phyloP scores from a whole-genome alignment of 371 early-diverging fungal species.

The Rhizopus sp. region DNA sequence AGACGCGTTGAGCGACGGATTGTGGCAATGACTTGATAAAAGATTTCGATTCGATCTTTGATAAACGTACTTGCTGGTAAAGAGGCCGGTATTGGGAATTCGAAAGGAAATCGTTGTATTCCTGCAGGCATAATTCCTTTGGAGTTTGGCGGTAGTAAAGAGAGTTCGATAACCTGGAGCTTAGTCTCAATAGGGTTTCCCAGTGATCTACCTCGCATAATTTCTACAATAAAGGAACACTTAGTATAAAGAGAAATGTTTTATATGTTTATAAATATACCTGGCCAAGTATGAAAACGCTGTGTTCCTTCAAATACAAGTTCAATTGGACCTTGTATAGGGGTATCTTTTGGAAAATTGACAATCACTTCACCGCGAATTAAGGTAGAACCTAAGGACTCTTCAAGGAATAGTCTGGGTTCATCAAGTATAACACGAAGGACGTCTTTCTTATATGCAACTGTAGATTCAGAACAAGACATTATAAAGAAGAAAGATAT shows the following conservation, averaged over 20 bases:
- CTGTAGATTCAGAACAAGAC: background rate
- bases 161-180: slow-evolving; percentile 37
- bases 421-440: slow-evolving; percentile 40
- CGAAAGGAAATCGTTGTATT: slow-evolving; percentile 46
- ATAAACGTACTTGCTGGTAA: slow-evolving; percentile 35
- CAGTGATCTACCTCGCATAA: slow-evolving; percentile 25
- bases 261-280: slow-evolving; percentile 18
- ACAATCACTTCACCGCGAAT: slow-evolving; percentile 49
- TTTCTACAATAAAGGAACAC: slow-evolving; percentile 20
- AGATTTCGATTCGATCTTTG: slow-evolving; percentile 36
- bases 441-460: slow-evolving; percentile 14
- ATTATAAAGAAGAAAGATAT: too few species aligned
- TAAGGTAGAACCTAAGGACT: slow-evolving; percentile 34
- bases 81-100: slow-evolving; percentile 43
- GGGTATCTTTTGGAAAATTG: slow-evolving; percentile 36
- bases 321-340: slow-evolving; percentile 45
- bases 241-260: background rate
- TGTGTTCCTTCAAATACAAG: slow-evolving; percentile 45
- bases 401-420: slow-evolving; percentile 33
- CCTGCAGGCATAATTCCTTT: slow-evolving; percentile 47
- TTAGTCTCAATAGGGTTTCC: slow-evolving; percentile 36
- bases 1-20: slow-evolving; percentile 17
- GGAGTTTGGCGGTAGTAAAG: slow-evolving; percentile 40
- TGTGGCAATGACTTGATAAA: slow-evolving; percentile 34
- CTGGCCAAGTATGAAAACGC: slow-evolving; percentile 38